phyloP scores from a whole-genome alignment of 164 flowering plant species.

The Litsea cubeba region DNA sequence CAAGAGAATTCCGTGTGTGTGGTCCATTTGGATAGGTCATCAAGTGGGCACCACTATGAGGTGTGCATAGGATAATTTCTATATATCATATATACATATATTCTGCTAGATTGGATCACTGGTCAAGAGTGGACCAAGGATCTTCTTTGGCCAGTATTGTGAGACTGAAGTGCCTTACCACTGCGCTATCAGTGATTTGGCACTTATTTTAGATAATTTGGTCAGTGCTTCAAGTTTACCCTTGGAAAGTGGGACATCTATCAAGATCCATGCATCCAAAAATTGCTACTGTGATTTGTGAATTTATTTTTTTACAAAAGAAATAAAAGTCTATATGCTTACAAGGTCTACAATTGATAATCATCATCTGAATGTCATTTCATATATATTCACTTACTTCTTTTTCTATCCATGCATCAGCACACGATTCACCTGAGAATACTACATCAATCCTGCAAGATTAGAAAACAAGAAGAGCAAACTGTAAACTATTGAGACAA shows the following conservation, averaged over 20 bases:
- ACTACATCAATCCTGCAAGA: constrained; percentile 76
- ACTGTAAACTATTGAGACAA: background rate
- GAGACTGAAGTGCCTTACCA: too few species aligned
- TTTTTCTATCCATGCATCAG: constrained; percentile 95
- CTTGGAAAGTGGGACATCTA: background rate
- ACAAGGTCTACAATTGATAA: background rate
- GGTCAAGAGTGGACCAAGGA: too few species aligned
- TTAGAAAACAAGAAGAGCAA: constrained; percentile 8
- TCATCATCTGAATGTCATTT: background rate
- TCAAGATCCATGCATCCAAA: background rate
- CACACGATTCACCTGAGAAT: constrained; percentile 67
- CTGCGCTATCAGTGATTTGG: too few species aligned
- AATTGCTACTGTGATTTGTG: background rate
- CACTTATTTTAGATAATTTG: background rate
- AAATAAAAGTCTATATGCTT: background rate
- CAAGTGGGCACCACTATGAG: too few species aligned
- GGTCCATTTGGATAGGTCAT: too few species aligned
- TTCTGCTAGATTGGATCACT: too few species aligned
- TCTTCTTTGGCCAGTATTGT: too few species aligned
- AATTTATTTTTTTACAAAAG: background rate
- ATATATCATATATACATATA: too few species aligned
- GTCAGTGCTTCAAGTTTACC: background rate
- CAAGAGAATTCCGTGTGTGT: too few species aligned
- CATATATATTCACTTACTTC: constrained; percentile 44
- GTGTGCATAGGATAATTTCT: too few species aligned